A percentile compares a stretch with the other conserved stretches of the same genome.
phyloP scores from a whole-genome alignment of 192 early-diverging fungal genomes.

The Phycomyces blakesleeanus region DNA sequence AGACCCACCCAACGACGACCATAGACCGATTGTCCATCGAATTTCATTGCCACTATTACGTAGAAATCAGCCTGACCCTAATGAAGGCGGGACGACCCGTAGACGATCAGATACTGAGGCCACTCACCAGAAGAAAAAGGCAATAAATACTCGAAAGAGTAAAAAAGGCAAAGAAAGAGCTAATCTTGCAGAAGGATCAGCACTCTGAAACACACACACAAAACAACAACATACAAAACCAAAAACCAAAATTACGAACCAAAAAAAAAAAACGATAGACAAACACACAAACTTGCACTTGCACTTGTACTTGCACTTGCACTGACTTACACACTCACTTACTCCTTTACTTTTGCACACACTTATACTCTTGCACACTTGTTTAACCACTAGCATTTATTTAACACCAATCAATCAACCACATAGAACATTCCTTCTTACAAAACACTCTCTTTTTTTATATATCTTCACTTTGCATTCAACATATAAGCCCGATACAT shows the following conservation, averaged over 20 bases:
- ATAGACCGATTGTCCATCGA: slow-evolving; percentile 10
- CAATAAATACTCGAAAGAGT: background rate
- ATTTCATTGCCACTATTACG: slow-evolving; percentile 16
- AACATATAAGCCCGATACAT: background rate
- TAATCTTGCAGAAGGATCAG: background rate
- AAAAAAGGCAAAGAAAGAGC: slow-evolving; percentile 3
- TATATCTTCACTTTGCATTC: background rate
- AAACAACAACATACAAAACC: no score
- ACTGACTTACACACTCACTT: no score
- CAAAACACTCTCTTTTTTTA: background rate
- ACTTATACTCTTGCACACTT: no score
- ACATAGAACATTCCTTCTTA: background rate
- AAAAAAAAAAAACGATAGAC: no score
- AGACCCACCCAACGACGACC: slow-evolving; percentile 6
- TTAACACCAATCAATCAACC: background rate
- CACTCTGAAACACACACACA: background rate
- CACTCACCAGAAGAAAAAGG: background rate
- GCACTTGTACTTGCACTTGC: no score
- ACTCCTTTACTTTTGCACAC: no score
- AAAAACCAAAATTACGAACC: no score
- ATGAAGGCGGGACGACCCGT: background rate
- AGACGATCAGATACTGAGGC: background rate
- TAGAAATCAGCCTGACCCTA: background rate
- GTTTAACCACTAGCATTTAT: background rate
- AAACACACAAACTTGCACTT: no score